A percentile compares a stretch with the other conserved stretches of the same genome.
These are phyloP conservation scores for Coemansia sp. DNA, from an alignment of 192 early-diverging fungal species.

Conservation along the genomic window DNA sequence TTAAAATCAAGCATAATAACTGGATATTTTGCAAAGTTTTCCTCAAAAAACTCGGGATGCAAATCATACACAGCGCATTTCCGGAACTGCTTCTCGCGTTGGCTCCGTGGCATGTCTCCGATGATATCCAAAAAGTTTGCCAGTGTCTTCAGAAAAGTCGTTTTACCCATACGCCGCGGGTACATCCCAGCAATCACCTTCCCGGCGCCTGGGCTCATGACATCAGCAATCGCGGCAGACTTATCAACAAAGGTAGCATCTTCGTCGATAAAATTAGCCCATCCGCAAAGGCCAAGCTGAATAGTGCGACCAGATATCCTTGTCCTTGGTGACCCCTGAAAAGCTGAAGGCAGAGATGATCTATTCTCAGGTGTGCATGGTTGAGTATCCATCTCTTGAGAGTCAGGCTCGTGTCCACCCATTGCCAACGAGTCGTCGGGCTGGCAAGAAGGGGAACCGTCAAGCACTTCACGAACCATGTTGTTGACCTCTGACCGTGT, in stretches of 20 bases:
- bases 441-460: too few species aligned
- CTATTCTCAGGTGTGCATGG: too few species aligned
- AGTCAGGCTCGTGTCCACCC: too few species aligned
- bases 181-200: conserved; percentile 8
- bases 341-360: too few species aligned
- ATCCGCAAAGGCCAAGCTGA: neutral
- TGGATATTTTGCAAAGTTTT: conserved; percentile 9
- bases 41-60: conserved; percentile 4
- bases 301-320: too few species aligned
- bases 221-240: conserved; percentile 1
- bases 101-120: neutral
- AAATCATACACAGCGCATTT: neutral
- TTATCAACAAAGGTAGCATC: conserved; percentile 8
- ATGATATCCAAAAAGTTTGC: conserved; percentile 1
- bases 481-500: too few species aligned
- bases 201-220: neutral
- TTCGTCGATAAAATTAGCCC: neutral
- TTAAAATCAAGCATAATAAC: conserved; percentile 8
- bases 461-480: too few species aligned
- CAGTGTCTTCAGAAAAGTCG: conserved; percentile 3
- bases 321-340: too few species aligned
- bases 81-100: neutral
- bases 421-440: too few species aligned
- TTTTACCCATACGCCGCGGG: conserved; percentile 4
- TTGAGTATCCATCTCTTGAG: too few species aligned